A percentile compares a stretch with the other conserved stretches of the same genome.
phyloP scores from a whole-genome alignment of 495 filamentous ascomycete species.

The Neurospora hispaniola region DNA sequence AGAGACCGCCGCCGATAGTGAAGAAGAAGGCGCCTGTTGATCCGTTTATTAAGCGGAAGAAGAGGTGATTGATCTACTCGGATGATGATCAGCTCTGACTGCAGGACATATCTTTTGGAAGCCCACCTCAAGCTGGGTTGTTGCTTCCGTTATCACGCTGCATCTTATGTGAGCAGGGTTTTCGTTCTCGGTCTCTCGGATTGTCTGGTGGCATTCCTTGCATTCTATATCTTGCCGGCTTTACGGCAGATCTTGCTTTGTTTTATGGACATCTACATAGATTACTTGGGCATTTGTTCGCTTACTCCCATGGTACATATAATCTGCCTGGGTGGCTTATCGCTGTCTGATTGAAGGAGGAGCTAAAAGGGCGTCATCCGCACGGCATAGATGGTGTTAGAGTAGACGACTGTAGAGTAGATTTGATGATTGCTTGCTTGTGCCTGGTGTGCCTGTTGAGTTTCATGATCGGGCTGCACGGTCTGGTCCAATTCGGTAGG shows the following conservation, averaged over 20 bases:
- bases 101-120: not conserved
- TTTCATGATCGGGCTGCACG: not conserved
- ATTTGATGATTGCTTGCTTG: not conserved
- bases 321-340: not conserved
- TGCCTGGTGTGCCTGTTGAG: not conserved
- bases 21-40: constrained; percentile 25
- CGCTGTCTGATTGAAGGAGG: not conserved
- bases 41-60: constrained; percentile 36
- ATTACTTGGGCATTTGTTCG: not conserved
- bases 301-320: not conserved
- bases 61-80: constrained; percentile 7
- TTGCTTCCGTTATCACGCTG: not conserved
- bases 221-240: not conserved
- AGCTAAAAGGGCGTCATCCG: not conserved
- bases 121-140: not conserved
- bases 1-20: constrained; percentile 12
- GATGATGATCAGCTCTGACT: not conserved
- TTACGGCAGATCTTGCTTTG: not conserved
- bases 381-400: not conserved
- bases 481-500: not conserved
- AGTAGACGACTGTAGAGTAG: not conserved
- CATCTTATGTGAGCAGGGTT: not conserved
- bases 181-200: not conserved
- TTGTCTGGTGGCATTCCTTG: not conserved
- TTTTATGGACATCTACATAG: not conserved